phyloP scores from a whole-genome alignment of 345 rosid genomes.

The Gossypium bickii region DNA sequence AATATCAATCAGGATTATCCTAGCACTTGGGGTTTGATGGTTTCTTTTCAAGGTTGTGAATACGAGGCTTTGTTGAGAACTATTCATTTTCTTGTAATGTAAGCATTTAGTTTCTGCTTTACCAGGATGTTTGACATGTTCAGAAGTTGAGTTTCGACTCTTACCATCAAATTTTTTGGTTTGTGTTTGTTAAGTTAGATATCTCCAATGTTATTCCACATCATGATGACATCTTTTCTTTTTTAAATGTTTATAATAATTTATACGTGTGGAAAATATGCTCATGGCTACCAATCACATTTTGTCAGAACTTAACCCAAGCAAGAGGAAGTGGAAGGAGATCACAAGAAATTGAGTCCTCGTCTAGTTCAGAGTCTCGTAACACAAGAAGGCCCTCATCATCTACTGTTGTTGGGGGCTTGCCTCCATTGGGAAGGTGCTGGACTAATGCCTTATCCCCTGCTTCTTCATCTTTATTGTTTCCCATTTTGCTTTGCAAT shows the following conservation, averaged over 20 bases:
- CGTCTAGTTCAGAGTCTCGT: conserved; percentile 57
- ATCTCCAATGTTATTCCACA: conserved; percentile 2
- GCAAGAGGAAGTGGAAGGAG: conserved; percentile 63
- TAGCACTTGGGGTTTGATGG: neutral
- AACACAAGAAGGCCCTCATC: conserved; percentile 60
- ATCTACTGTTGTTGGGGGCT: conserved; percentile 76
- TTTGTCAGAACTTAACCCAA: conserved; percentile 62
- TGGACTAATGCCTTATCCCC: conserved; percentile 5
- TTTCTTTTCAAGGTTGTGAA: neutral
- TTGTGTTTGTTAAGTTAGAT: neutral
- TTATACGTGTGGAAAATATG: neutral
- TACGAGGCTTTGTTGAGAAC: neutral
- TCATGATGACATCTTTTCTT: neutral
- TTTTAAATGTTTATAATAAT: neutral
- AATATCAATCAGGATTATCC: neutral
- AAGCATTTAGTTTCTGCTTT: neutral
- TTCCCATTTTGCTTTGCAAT: neutral
- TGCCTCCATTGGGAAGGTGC: conserved; percentile 92
- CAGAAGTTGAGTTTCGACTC: neutral
- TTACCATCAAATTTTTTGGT: neutral
- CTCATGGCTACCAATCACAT: neutral
- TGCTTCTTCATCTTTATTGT: neutral
- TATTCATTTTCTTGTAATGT: neutral
- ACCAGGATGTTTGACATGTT: neutral
- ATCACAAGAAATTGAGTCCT: conserved; percentile 50